Evolutionary conservation across 176 grass and related monocot genomes (phyloP).

Genomic region (Typha latifolia): DNA sequence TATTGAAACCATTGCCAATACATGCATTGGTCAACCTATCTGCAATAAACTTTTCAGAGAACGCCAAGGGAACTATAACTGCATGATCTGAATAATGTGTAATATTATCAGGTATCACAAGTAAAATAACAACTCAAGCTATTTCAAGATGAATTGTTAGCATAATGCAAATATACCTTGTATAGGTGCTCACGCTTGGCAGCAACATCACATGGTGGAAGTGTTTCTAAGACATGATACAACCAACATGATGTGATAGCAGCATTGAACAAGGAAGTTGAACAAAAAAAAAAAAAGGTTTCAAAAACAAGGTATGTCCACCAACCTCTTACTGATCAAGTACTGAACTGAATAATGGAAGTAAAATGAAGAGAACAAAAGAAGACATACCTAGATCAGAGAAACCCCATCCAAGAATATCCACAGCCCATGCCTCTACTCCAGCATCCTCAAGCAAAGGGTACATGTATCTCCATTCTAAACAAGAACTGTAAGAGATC

Average conservation of each 20-base stretch:
- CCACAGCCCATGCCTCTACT: conserved; percentile 78
- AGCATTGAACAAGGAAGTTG: conserved; percentile 14
- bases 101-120: background rate
- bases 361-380: background rate
- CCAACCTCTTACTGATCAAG: background rate
- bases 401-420: conserved; percentile 99
- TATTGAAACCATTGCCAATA: background rate
- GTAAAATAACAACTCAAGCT: background rate
- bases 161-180: conserved; percentile 28
- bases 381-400: conserved; percentile 60
- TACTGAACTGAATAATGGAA: background rate
- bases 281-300: background rate
- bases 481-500: conserved; percentile 69
- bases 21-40: background rate
- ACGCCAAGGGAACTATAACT: too few relatives aligned
- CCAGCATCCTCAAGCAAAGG: conserved; percentile 89
- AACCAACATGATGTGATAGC: conserved; percentile 13
- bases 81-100: too few relatives aligned
- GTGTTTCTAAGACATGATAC: conserved; percentile 33
- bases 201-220: conserved; percentile 54
- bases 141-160: background rate
- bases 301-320: background rate
- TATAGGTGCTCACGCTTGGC: conserved; percentile 85
- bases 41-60: too few relatives aligned
- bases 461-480: conserved; percentile 93